A percentile compares a stretch with the other conserved stretches of the same genome.
phyloP scores from a whole-genome alignment of 179 eudicot species.

The Patellifolia procumbens region DNA sequence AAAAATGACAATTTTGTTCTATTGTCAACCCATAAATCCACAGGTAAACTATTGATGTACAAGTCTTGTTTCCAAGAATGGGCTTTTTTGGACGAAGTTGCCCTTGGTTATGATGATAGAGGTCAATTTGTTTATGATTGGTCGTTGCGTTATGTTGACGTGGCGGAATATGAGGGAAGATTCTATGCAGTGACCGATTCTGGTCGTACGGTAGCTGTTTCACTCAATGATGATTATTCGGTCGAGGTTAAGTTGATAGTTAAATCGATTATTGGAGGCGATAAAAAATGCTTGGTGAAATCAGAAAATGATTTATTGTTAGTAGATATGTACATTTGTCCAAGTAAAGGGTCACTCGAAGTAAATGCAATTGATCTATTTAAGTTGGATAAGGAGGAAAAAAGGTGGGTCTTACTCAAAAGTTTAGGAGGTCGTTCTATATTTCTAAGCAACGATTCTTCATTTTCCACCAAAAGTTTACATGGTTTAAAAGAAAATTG shows the following conservation, averaged over 20 bases:
- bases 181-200: slow-evolving; percentile 38
- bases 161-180: slow-evolving; percentile 21
- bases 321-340: slow-evolving; percentile 34
- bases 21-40: slow-evolving; percentile 29
- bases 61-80: slow-evolving; percentile 25
- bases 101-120: slow-evolving; percentile 36
- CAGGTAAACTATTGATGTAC: slow-evolving; percentile 37
- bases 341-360: slow-evolving; percentile 14
- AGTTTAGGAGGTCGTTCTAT: slow-evolving; percentile 25
- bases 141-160: slow-evolving; percentile 39
- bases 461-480: slow-evolving; percentile 21
- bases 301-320: slow-evolving; percentile 24
- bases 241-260: slow-evolving; percentile 16
- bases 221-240: background rate
- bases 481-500: slow-evolving; percentile 29
- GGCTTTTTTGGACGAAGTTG: slow-evolving; percentile 31
- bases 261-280: slow-evolving; percentile 36
- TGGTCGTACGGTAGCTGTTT: slow-evolving; percentile 33
- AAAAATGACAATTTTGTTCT: slow-evolving; percentile 15
- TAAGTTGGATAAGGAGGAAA: slow-evolving; percentile 24
- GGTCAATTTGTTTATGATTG: slow-evolving; percentile 30
- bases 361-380: slow-evolving; percentile 34
- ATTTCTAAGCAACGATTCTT: slow-evolving; percentile 29
- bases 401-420: slow-evolving; percentile 30
- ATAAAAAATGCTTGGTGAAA: slow-evolving; percentile 36